Base-by-base conservation (phyloP, 257 asterid species). In the Nicotiana obtusifolia region DNA sequence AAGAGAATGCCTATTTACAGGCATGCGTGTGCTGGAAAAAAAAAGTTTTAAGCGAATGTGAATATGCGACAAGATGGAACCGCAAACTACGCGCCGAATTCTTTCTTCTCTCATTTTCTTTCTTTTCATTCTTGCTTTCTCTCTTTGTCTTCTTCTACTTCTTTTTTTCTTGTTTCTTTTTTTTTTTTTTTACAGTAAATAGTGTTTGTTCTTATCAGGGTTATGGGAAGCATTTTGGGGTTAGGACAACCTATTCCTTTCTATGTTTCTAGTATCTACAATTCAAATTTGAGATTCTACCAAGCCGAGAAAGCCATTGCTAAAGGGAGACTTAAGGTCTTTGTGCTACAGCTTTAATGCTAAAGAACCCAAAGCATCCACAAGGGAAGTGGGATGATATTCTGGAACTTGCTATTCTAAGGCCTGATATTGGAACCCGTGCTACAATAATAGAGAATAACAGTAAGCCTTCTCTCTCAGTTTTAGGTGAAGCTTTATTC, bases 351-450 rank as follows among this genome's bases (percentile, higher is more conserved):
- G 97, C 98, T 54, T 62, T 94, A 84, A 88, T 96, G 95, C 90
- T 92, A 61, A 94, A 94, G 85, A 96, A 94, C 84, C 98, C 97
- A 2, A 96, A 98, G 86, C 98, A 96, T 82, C 93, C 97, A 71
- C 97, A 88, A 71, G 98, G 97, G 80, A 96, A 93, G 88, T 96
- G 99, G 99, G 99, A 94, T 81, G 98, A 96, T 86, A 77, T 96
- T 85, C 86, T 94, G 81, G 94, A 91, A 86, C 86, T 96, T 83
- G 99, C 95, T 57, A 86, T 96, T 80, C 82, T 94, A 78, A 87
- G 97, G 87, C 92, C 93, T 37, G 94, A 91, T 83, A 79, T 90
- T 66, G 91, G 92, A 79, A 85, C 73, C 84, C 81, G 81, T 83
- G 86, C 88, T 71, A 77, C 93, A 14, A 77, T 82, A 14, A 77